Evolutionary conservation across 164 flowering plant species (phyloP), one percentile per base, ranked within the genome.

Genomic region (Amborella trichopoda): DNA sequence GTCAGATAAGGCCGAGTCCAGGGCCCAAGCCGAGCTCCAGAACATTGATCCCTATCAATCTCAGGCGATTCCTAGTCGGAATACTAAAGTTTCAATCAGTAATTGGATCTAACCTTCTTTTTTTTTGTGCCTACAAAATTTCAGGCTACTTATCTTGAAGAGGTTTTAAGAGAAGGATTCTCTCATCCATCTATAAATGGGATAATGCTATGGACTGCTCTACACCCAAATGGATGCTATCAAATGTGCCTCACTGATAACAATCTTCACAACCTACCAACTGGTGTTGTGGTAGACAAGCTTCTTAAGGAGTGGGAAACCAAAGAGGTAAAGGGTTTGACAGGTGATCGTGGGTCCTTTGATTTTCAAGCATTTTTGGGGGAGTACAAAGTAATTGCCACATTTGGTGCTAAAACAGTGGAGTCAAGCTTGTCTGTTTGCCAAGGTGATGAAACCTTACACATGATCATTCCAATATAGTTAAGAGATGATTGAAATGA

Each of bases 161-260:
- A 71, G 50, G 99, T 83, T 3, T 41, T 91, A 43, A 71, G 90
- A 50, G 99, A 91, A 73, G 95, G 94, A 13, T 84, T 78, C 44
- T 87, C 99, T n/a, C 96, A 91, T 48, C 81, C 93, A 4, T 55
- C 79, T 0, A 80, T 87, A 28, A 62, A 74, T 37, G 99, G 99
- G 23, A 70, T 91, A 13, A 78, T 91, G 82, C 70, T 91, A 0
- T 87, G 99, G 99, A 63, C 86, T 0, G 95, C 95, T 2, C 50
- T 78, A 2, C 80, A 72, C 52, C 72, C 82, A 0, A 42, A 68
- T 5, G 88, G 94, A 11, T 91, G 98, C 48, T 91, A 91, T 61
- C 70, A 74, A 52, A 90, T 90, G 95, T 90, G 98, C 59, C 68
- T 90, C 42, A 86, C 95, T 0, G 89, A 90, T 40, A 50, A 60